Evolutionary conservation across 2,329 filamentous ascomycete genomes (phyloP), one percentile per base, ranked within the genome.

Genomic region (Didymella segeticola): DNA sequence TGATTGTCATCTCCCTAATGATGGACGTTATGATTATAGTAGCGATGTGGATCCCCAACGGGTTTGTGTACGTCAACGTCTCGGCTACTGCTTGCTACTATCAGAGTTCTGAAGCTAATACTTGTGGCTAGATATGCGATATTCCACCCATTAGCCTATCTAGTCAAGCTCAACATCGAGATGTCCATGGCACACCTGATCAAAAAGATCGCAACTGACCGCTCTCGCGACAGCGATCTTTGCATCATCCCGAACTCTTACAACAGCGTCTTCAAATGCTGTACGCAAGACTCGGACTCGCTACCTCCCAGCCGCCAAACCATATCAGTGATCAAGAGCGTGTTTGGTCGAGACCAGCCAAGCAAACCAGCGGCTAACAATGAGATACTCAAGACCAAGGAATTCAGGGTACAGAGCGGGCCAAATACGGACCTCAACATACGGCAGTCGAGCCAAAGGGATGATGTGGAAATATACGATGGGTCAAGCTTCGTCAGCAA

Each of bases 131-230:
- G 67, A 20, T 82, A 79, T 57, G 69, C 79, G 9, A 77, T 80
- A 50, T 78, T 80, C 53, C 77, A 80, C 43, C 79, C 80, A 1
- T 63, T 82, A 1, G 78, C 74, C 1, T 81, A 78, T 58, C 67
- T 79, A 22, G 63, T 78, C 48, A 81, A 81, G 55, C 71, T 81
- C 3, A 72, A 79, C 53, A 80, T 67, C 11, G 64, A 67, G 23
- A 51, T 67, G 57, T 65, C 61, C 0, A 64, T 67, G 62, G 64
- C 64, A 77, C 65, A 79, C 34, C 71, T 82, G 12, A 78, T 81
- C 48, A 73, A 60, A 12, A 59, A 54, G 22, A 61, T 68, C 27
- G 64, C 61, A 3, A 41, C 59, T 3, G 56, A 57, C n/a, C 46
- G 27, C 14, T 59, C 43, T 22, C 29, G 48, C 10, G 22, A 31